phyloP scores from a whole-genome alignment of 2,329 filamentous ascomycete species.

The Gnomoniopsis smithogilvyi region DNA sequence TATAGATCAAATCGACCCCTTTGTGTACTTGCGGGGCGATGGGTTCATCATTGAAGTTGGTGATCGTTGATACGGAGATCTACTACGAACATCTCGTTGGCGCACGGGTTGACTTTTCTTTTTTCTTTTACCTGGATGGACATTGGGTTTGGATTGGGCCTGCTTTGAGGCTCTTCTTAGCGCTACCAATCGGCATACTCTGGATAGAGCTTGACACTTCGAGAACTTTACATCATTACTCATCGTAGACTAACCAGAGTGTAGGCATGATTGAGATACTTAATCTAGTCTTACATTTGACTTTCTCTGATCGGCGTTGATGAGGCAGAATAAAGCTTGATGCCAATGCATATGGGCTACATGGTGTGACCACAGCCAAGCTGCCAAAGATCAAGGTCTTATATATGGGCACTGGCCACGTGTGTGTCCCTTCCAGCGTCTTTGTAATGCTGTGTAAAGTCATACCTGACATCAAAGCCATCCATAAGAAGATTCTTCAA shows the following conservation, averaged over 20 bases:
- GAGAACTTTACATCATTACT: neutral
- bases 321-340: neutral
- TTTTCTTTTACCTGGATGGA: too few relatives aligned
- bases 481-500: slow-evolving; percentile 33
- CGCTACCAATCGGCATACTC: neutral
- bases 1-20: too few relatives aligned
- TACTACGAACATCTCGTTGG: too few relatives aligned
- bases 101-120: too few relatives aligned
- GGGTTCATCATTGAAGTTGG: too few relatives aligned
- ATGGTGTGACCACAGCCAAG: neutral
- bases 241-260: neutral
- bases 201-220: neutral
- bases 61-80: too few relatives aligned
- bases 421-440: neutral
- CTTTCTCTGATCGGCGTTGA: neutral
- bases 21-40: too few relatives aligned
- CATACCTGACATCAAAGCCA: slow-evolving; percentile 36
- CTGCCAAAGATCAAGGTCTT: neutral
- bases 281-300: neutral
- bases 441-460: slow-evolving; percentile 43
- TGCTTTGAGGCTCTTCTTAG: neutral
- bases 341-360: too few relatives aligned
- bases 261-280: neutral
- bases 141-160: too few relatives aligned
- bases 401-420: neutral